phyloP scores from a whole-genome alignment of 2,329 filamentous ascomycete species.

The Botrytis fragariae region DNA sequence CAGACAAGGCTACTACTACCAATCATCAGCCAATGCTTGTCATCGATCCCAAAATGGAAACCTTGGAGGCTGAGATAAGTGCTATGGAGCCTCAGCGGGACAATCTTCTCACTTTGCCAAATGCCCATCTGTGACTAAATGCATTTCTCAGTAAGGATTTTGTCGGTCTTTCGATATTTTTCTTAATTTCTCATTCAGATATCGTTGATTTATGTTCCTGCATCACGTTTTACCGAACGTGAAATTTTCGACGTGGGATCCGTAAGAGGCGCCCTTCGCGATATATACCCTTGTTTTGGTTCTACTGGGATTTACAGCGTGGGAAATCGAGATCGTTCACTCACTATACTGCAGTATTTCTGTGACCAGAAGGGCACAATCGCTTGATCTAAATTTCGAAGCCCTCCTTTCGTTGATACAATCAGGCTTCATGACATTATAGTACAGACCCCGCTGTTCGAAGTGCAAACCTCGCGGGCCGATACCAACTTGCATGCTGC shows the following conservation, averaged over 20 bases:
- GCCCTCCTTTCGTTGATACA: background rate
- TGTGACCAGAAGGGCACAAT: background rate
- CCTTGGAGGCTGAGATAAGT: conserved; percentile 22
- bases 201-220: background rate
- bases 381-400: background rate
- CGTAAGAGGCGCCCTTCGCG: background rate
- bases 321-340: background rate
- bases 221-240: background rate
- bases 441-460: background rate
- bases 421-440: background rate
- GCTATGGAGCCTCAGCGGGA: conserved; percentile 14
- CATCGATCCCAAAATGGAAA: conserved; percentile 19
- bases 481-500: conserved; percentile 4
- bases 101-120: background rate
- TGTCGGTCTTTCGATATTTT: background rate
- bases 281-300: background rate
- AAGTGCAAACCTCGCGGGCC: conserved; percentile 1
- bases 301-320: background rate
- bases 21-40: conserved; percentile 1
- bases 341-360: background rate
- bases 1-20: background rate
- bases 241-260: background rate
- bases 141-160: conserved; percentile 10
- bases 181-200: background rate
- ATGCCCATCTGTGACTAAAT: conserved; percentile 15